Evolutionary conservation across 2,329 filamentous ascomycete species (phyloP).

Genomic region (Colletotrichum zoysiae): DNA sequence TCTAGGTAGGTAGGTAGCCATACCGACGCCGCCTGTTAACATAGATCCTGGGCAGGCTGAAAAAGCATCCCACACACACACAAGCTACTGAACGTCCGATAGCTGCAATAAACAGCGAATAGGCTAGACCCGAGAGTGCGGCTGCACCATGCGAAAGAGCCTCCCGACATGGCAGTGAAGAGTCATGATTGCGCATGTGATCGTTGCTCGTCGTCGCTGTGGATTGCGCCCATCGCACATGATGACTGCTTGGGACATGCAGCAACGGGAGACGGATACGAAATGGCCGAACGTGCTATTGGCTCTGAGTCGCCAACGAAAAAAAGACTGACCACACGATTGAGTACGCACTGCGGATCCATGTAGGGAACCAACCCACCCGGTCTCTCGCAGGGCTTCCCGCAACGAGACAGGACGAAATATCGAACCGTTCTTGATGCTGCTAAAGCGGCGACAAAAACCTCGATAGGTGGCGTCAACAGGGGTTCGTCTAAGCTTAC

Average conservation of each 20-base stretch:
- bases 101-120: slow-evolving; percentile 6
- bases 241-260: background rate
- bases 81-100: slow-evolving; percentile 9
- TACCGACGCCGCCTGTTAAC: slow-evolving; percentile 7
- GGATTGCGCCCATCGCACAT: background rate
- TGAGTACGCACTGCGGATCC: background rate
- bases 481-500: slow-evolving; percentile 21
- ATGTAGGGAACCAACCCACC: background rate
- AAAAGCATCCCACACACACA: slow-evolving; percentile 14
- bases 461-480: slow-evolving; percentile 18
- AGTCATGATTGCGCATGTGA: background rate
- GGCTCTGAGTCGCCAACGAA: background rate
- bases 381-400: slow-evolving; percentile 20
- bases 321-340: background rate
- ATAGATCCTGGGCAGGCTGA: slow-evolving; percentile 19
- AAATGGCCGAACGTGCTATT: slow-evolving; percentile 3
- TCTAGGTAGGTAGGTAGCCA: slow-evolving; percentile 5
- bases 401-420: slow-evolving; percentile 5
- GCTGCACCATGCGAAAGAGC: background rate
- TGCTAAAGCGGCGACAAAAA: slow-evolving; percentile 26
- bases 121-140: background rate
- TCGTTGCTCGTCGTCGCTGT: background rate
- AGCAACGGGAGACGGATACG: slow-evolving; percentile 12
- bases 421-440: background rate
- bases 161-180: background rate